Evolutionary conservation across 345 rosid species (phyloP).

Genomic region (Trapa bicornis): DNA sequence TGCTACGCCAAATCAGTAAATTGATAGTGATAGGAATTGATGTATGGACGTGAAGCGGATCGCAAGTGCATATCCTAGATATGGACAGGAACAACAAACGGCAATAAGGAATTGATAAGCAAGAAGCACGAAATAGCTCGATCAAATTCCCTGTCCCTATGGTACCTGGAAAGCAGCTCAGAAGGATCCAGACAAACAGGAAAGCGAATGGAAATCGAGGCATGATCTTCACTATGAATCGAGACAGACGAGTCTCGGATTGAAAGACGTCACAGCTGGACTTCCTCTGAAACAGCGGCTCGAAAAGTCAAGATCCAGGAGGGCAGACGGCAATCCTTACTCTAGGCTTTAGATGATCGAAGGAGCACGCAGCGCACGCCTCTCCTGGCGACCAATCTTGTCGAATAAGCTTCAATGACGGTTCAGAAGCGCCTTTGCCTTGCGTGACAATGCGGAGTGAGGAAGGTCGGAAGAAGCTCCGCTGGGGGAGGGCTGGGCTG

Average conservation of each 20-base stretch:
- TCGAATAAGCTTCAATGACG: conserved; percentile 1
- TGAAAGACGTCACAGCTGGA: not conserved
- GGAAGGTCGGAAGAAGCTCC: not conserved
- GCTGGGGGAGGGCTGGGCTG: not conserved
- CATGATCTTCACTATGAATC: not conserved
- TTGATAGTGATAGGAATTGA: not conserved
- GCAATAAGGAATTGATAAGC: not conserved
- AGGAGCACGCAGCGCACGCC: not conserved
- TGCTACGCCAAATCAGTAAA: not conserved
- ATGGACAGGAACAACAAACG: not conserved
- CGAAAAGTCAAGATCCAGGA: not conserved
- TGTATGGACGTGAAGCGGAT: not conserved
- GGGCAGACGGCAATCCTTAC: not conserved
- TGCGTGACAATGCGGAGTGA: not conserved
- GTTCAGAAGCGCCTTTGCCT: not conserved
- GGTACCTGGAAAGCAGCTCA: conserved; percentile 29
- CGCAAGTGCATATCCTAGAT: not conserved
- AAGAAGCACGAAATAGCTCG: not conserved
- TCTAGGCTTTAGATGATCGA: not conserved
- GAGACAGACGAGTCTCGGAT: not conserved
- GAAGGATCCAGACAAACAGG: conserved; percentile 12
- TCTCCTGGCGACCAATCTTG: not conserved
- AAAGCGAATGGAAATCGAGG: not conserved
- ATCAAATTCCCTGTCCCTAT: too few species aligned
- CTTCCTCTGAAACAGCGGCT: not conserved